These are phyloP conservation scores for Plasmodium cynomolgi DNA, from an alignment of 169 alveolate species.

Conservation along the genomic window DNA sequence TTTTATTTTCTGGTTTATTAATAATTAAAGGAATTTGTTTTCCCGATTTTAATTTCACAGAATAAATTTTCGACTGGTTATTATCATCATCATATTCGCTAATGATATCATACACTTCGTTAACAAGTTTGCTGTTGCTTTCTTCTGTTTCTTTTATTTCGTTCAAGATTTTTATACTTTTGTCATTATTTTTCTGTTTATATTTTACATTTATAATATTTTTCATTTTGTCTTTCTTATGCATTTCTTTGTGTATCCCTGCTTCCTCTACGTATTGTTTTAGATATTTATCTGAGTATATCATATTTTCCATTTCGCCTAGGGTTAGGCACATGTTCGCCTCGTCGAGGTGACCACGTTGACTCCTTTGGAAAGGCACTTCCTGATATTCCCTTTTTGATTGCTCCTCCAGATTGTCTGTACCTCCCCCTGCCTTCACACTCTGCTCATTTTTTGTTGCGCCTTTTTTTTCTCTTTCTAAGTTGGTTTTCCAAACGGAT, in stretches of 20 bases:
- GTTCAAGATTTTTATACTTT: constrained; percentile 53
- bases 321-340: constrained; percentile 19
- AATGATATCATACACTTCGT: constrained; percentile 65
- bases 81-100: constrained; percentile 46
- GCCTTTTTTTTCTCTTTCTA: neutral
- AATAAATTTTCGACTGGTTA: constrained; percentile 2
- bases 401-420: neutral
- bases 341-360: neutral
- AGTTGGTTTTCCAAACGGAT: neutral
- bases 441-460: neutral
- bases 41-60: constrained; percentile 11
- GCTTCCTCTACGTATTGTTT: neutral
- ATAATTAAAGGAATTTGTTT: constrained; percentile 45
- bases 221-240: constrained; percentile 1
- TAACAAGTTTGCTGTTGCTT: constrained; percentile 42
- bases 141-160: constrained; percentile 69
- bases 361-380: neutral
- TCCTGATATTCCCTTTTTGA: neutral
- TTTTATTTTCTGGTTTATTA: constrained; percentile 10
- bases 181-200: constrained; percentile 7
- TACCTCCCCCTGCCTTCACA: neutral
- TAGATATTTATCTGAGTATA: neutral
- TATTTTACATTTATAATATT: constrained; percentile 5
- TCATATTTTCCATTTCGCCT: constrained; percentile 18
- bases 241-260: neutral